These are phyloP conservation scores for Syzygium grande DNA, from an alignment of 345 rosid species.

Conservation along the genomic window DNA sequence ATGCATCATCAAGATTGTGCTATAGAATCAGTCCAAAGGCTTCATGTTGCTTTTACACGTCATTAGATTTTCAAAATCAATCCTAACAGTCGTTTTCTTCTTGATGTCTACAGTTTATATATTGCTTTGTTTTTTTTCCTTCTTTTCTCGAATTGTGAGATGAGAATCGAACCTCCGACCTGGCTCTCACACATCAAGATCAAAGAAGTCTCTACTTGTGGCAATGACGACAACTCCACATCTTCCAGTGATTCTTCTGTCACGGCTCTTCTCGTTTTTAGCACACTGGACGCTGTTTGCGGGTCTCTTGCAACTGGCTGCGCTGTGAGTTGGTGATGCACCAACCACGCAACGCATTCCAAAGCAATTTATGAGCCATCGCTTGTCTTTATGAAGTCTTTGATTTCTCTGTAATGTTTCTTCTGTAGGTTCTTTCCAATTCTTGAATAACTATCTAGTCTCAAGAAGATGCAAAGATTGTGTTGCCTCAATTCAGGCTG, in stretches of 20 bases:
- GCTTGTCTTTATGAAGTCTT: not conserved
- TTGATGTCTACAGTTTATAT: no score
- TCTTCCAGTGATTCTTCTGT: conserved; percentile 2
- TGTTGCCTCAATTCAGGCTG: not conserved
- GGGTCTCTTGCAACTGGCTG: conserved; percentile 16
- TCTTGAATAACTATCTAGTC: not conserved
- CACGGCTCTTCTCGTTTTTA: conserved; percentile 18
- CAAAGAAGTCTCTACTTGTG: not conserved
- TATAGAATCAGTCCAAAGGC: not conserved
- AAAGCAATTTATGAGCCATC: not conserved
- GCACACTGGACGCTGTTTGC: conserved; percentile 36
- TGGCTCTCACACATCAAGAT: not conserved
- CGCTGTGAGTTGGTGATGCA: conserved; percentile 19
- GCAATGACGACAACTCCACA: not conserved
- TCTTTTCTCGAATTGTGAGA: not conserved
- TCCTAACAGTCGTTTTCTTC: not conserved
- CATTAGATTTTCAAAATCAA: not conserved
- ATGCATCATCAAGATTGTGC: not conserved
- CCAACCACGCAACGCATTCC: not conserved
- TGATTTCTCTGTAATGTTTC: not conserved
- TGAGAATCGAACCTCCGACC: not conserved
- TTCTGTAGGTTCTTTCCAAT: not conserved
- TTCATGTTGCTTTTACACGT: not conserved
- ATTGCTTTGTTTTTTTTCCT: no score
- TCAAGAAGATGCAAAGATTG: not conserved